These are phyloP conservation scores for Daucus carota DNA, from an alignment of 129 eudicot genomes.

Conservation along the genomic window DNA sequence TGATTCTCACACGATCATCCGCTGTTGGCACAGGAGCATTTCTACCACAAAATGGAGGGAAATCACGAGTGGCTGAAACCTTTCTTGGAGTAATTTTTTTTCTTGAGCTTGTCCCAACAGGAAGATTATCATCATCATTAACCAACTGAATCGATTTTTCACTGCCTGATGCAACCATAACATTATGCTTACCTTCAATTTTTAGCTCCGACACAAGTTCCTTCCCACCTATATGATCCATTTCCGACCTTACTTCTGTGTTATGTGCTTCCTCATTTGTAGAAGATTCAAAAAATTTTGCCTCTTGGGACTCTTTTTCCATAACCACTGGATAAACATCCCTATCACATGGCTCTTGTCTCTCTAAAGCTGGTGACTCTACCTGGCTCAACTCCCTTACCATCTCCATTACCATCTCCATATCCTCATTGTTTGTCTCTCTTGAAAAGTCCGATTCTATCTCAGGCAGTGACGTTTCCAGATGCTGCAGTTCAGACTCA, in stretches of 20 bases:
- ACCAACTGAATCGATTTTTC: not conserved
- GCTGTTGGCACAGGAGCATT: slow-evolving; percentile 29
- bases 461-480: slow-evolving; percentile 3
- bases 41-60: slow-evolving; percentile 74
- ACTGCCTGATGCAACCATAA: not conserved
- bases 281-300: not conserved
- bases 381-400: slow-evolving; percentile 2
- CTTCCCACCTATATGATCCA: not conserved
- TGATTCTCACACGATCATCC: slow-evolving; percentile 26
- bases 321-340: not conserved
- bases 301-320: not conserved
- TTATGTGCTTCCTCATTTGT: not conserved
- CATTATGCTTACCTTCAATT: not conserved
- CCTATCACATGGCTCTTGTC: not conserved
- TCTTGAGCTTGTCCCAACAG: slow-evolving; percentile 16
- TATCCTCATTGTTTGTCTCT: not conserved
- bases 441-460: not conserved
- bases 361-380: not conserved
- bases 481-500: not conserved
- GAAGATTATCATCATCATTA: slow-evolving; percentile 12
- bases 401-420: not conserved
- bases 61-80: slow-evolving; percentile 73
- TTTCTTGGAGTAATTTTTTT: slow-evolving; percentile 37
- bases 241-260: not conserved
- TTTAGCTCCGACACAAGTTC: not conserved